phyloP scores from a whole-genome alignment of 805 yeast genomes.

The Ogataea dorogensis region DNA sequence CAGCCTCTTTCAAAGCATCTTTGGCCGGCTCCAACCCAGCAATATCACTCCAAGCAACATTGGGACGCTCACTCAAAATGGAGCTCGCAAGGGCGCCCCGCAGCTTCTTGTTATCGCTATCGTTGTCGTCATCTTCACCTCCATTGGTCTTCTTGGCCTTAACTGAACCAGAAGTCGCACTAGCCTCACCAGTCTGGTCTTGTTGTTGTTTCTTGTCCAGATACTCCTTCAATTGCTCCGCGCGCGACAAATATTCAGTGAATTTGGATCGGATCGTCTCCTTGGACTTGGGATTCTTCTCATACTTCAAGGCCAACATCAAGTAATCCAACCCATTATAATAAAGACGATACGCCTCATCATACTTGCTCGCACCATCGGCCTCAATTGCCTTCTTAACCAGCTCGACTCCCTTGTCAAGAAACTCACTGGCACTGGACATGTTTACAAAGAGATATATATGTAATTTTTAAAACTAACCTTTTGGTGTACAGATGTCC shows the following conservation, averaged over 20 bases:
- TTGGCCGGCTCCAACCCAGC: constrained; percentile 96
- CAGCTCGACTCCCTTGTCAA: constrained; percentile 90
- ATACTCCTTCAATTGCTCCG: constrained; percentile 90
- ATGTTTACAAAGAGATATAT: no score
- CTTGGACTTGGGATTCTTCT: constrained; percentile 85
- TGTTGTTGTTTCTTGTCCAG: constrained; percentile 58
- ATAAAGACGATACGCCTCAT: constrained; percentile 90
- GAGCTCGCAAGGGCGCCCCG: constrained; percentile 92
- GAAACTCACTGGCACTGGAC: constrained; percentile 56
- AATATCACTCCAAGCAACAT: constrained; percentile 90
- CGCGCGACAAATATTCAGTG: constrained; percentile 87
- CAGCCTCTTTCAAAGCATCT: constrained; percentile 96
- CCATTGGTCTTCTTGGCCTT: constrained; percentile 48
- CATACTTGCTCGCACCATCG: constrained; percentile 84
- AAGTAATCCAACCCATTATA: constrained; percentile 91
- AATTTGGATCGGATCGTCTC: constrained; percentile 85
- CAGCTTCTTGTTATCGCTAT: constrained; percentile 81
- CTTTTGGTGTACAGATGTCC: no score
- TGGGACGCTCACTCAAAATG: constrained; percentile 86
- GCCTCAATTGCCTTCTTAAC: constrained; percentile 95
- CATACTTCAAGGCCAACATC: constrained; percentile 93
- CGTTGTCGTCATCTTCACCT: constrained; percentile 60
- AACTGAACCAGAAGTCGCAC: constrained; percentile 56
- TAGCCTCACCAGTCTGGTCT: constrained; percentile 48
- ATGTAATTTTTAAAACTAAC: no score